Evolutionary conservation across 306 rosid species (phyloP), one percentile per base, ranked within the genome.

Genomic region (Ormosia semicastrata): DNA sequence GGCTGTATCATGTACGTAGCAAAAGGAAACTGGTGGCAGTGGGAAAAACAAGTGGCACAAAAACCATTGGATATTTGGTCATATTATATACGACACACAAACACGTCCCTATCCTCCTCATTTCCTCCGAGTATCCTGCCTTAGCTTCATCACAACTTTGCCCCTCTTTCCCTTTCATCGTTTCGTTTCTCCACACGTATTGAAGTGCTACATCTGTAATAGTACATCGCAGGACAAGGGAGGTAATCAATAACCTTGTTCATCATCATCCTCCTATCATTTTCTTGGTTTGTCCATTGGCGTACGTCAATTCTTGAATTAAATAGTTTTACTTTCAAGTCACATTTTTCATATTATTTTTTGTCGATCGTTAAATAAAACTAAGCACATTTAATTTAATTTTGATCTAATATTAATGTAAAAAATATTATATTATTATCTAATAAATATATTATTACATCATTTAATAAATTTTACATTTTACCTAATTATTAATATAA

Each of bases 1-100:
- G 29, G 71, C 7, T 37, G 49, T 60, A 18, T 1, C 18, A 2
- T 24, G 40, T 58, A 60, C 60, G 52, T 43, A 41, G 40, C n/a
- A 1, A 39, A 79, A 41, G 18, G 47, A 86, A 83, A 83, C 89
- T 40, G 7, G 83, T 75, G 89, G 87, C 80, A 54, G 33, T 57
- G 47, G 34, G n/a, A 15, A 83, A 83, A 83, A 86, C 87, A 76
- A 14, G 87, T 83, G 89, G 87, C 87, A 80, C 11, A 17, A 80
- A 86, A 83, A 86, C 89, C 83, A 24, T 71, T 83, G 87, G 78
- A 59, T 65, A 49, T 32, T 56, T 15, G n/a, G 40, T 66, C 14
- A 40, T 15, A 57, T n/a, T 29, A 10, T 29, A 77, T 36, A 66
- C 18, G 36, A 52, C 11, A 33, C n/a, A 56, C 24, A 73, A 59